These are phyloP conservation scores for Pilasporangium apinafurcum DNA, from an alignment of 352 stramenopile species.

Conservation along the genomic window DNA sequence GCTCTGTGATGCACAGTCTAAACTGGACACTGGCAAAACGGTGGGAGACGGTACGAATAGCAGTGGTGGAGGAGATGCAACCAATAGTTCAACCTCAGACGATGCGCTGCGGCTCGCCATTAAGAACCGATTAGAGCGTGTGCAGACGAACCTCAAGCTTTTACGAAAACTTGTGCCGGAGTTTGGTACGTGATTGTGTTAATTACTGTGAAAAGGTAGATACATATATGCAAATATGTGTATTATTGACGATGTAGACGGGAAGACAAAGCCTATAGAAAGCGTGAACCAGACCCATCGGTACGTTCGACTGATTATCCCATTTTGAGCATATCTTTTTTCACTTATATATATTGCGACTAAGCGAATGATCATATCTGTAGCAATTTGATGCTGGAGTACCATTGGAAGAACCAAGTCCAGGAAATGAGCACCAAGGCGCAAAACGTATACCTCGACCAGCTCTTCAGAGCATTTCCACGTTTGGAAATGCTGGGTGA, in stretches of 20 bases:
- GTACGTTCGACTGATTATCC: constrained; percentile 10
- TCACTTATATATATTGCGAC: neutral
- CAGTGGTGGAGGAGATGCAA: constrained; percentile 3
- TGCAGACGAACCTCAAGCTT: constrained; percentile 84
- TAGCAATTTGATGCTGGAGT: constrained; percentile 85
- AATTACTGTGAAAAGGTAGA: neutral
- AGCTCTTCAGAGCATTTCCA: constrained; percentile 61
- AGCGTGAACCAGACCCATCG: constrained; percentile 80
- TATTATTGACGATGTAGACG: constrained; percentile 27
- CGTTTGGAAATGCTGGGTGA: constrained; percentile 81
- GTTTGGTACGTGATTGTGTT: constrained; percentile 45
- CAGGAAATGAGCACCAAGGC: constrained; percentile 82
- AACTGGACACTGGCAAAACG: constrained; percentile 34
- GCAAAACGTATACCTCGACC: constrained; percentile 75
- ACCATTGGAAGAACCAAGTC: constrained; percentile 87
- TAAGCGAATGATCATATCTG: neutral
- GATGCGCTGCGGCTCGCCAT: constrained; percentile 70
- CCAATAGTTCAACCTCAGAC: constrained; percentile 19
- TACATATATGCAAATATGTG: neutral
- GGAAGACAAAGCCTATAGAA: constrained; percentile 85
- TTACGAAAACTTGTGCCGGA: constrained; percentile 77
- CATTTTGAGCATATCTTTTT: no score
- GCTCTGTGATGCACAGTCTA: constrained; percentile 62
- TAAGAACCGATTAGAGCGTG: constrained; percentile 81
- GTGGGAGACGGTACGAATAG: constrained; percentile 5